Evolutionary conservation across 2,329 filamentous ascomycete species (phyloP), one percentile per base, ranked within the genome.

Genomic region (Diplodia sapinea): DNA sequence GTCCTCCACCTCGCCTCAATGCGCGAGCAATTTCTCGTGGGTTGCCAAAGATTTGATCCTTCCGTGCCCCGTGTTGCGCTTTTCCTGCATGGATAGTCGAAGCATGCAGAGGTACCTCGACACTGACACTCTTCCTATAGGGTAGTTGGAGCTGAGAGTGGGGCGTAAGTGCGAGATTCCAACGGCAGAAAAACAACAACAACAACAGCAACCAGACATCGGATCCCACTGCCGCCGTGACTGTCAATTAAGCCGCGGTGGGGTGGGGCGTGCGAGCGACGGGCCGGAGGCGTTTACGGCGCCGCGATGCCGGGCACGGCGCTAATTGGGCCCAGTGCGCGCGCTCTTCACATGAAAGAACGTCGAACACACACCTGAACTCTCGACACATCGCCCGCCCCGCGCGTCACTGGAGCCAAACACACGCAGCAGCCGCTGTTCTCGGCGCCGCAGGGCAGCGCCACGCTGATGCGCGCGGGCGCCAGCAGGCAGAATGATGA

Each of bases 341-440:
- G 29, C 40, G 26, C 23, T 31, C 17, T 62, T 62, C 57, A 62
- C 57, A 50, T 62, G 57, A 20, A 20, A 47, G 8, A 11, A 38
- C 36, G 11, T 13, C 6, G 26, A 31, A 13, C 26, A 15, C 17
- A 31, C 11, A 51, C 49, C 23, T 2, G 8, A 11, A 36, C 50
- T 31, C 52, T 38, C 17, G 52, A 54, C 50, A 20, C 54, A 23
- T 15, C 33, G 17, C 11, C 51, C 7, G 11, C 13, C 52, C 23
- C 54, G 54, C 54, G 54, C 54, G 54, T 17, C 33, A 3, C 20
- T 11, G 51, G 12, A 6, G 54, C 54, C 54, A 56, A 56, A 56
- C 54, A 56, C 52, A 33, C n/a, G 43, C 54, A 36, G 17, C 54
- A 36, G 54, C 13, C 51, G 52, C 20, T 43, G 55, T 43, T 59